Percentiles rank a stretch among this genome's conserved stretches.
Conservation (phyloP, 2,329 filamentous ascomycete species). For the Knufia petricola region DNA sequence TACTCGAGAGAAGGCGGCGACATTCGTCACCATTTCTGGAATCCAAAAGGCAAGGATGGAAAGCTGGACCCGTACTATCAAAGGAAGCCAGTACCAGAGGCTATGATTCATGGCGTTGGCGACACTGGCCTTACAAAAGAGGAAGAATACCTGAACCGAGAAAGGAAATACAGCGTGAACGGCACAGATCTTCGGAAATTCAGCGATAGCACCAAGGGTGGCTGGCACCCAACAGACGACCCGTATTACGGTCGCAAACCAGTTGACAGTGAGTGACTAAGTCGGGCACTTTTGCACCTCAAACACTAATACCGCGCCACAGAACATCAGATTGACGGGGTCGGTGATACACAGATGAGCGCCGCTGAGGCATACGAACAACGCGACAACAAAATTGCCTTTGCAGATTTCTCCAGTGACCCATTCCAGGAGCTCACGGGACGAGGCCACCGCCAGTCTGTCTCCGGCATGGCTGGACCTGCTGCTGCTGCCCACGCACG, state of each 20-base stretch:
- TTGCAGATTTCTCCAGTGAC: conserved; percentile 19
- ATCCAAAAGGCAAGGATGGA: not conserved
- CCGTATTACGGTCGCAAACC: conserved; percentile 20
- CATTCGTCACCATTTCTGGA: conserved; percentile 19
- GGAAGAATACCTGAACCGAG: conserved; percentile 20
- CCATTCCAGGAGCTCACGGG: conserved; percentile 19
- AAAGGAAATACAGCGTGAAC: conserved; percentile 20
- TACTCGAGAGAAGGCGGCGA: conserved; percentile 18
- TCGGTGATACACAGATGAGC: conserved; percentile 16
- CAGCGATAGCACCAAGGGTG: conserved; percentile 15
- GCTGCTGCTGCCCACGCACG: conserved; percentile 18
- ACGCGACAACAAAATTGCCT: conserved; percentile 20
- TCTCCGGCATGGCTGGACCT: conserved; percentile 15
- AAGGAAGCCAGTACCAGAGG: conserved; percentile 2
- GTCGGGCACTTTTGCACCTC: not conserved
- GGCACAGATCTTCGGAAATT: conserved; percentile 21
- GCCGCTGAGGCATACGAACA: conserved; percentile 20
- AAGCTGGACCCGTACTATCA: conserved; percentile 8
- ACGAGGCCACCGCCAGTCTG: conserved; percentile 16
- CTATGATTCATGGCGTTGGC: conserved; percentile 16
- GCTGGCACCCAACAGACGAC: conserved; percentile 17
- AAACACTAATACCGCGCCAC: not conserved
- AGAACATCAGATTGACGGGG: conserved; percentile 9
- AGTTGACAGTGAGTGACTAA: conserved; percentile 14
- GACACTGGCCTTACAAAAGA: conserved; percentile 19